These are phyloP conservation scores for Diplosphaera chodatii DNA, from an alignment of 139 green algal genomes.

Conservation along the genomic window DNA sequence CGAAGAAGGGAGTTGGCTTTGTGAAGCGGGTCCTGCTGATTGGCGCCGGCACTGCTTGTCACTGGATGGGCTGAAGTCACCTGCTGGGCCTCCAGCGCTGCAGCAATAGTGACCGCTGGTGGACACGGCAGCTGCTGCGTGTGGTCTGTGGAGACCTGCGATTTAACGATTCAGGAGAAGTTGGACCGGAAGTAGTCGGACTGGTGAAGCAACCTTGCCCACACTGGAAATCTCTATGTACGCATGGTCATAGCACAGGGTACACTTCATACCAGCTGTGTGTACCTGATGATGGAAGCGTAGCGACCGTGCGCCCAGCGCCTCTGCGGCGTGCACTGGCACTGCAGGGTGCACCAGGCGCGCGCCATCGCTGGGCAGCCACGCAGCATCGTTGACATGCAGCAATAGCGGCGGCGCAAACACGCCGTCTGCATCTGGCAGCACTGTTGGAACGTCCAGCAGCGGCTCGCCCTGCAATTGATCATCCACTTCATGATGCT, in stretches of 20 bases:
- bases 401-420: constrained; percentile 35
- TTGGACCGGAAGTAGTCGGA: no score
- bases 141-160: constrained; percentile 4
- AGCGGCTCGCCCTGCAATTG: not conserved
- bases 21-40: no score
- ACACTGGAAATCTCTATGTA: no score
- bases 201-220: no score
- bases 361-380: constrained; percentile 33
- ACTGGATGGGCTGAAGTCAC: no score
- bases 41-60: no score
- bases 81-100: not conserved
- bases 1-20: no score
- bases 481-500: no score
- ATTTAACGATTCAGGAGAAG: not conserved
- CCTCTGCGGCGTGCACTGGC: constrained; percentile 35
- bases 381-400: constrained; percentile 63
- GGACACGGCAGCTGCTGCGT: constrained; percentile 31
- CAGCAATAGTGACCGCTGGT: not conserved
- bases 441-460: not conserved
- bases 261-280: no score
- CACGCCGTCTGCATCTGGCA: constrained; percentile 37
- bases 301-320: constrained; percentile 45
- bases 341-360: constrained; percentile 46
- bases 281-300: constrained; percentile 24
- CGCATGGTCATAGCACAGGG: no score